phyloP scores from a whole-genome alignment of 2,329 filamentous ascomycete genomes.

The Akanthomyces dipterigenus region DNA sequence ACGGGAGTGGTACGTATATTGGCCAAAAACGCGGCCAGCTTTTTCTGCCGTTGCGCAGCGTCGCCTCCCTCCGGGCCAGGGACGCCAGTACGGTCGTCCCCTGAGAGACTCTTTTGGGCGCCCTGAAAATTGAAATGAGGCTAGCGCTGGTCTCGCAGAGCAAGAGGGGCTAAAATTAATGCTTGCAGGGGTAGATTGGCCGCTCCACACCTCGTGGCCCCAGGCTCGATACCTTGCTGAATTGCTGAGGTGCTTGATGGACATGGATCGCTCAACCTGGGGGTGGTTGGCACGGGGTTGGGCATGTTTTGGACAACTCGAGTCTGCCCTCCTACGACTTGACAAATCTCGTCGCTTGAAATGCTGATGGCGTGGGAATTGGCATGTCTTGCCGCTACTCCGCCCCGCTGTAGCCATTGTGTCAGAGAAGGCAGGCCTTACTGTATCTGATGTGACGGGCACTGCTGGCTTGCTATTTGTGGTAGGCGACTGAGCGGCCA shows the following conservation, averaged over 20 bases:
- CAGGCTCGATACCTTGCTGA: not conserved
- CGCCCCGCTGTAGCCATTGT: not conserved
- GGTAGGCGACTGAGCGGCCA: no score
- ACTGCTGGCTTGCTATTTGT: no score
- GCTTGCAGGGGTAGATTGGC: not conserved
- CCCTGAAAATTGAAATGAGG: slow-evolving; percentile 28
- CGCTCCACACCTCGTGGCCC: not conserved
- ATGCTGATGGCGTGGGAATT: not conserved
- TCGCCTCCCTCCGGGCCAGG: not conserved
- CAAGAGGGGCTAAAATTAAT: not conserved
- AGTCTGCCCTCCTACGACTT: not conserved
- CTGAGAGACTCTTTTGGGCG: slow-evolving; percentile 15
- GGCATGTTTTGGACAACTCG: not conserved
- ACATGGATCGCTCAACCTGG: not conserved
- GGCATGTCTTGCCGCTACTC: not conserved
- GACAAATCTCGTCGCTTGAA: not conserved
- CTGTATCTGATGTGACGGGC: no score
- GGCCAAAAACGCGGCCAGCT: not conserved
- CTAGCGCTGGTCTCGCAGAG: slow-evolving; percentile 8
- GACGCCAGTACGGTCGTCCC: not conserved
- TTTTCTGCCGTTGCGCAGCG: not conserved
- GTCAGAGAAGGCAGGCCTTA: no score
- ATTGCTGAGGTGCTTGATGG: not conserved
- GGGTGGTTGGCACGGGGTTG: not conserved
- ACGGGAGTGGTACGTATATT: not conserved